Percentiles rank a stretch among this genome's conserved stretches.
phyloP scores from a whole-genome alignment of 176 grass and related monocot species.

The Secale cereale region DNA sequence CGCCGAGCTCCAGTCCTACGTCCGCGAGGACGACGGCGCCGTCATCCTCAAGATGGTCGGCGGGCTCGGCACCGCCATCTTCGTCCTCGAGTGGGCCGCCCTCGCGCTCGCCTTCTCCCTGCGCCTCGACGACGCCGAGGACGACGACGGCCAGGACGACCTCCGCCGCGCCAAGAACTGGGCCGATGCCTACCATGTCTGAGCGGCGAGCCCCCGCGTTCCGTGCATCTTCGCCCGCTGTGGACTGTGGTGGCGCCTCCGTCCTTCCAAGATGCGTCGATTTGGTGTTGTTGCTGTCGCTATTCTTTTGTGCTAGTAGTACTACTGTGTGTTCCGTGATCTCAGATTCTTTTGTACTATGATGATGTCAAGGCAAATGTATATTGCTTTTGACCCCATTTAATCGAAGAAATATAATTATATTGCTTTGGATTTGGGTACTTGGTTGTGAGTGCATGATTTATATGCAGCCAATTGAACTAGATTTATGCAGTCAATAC shows the following conservation, averaged over 20 bases:
- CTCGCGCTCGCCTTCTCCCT: constrained; percentile 78
- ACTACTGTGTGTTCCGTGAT: background rate
- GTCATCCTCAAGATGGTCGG: constrained; percentile 98
- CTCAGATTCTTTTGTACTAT: constrained; percentile 3
- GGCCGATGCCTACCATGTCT: constrained; percentile 75
- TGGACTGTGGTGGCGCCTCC: background rate
- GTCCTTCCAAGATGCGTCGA: background rate
- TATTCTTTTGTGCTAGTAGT: constrained; percentile 25
- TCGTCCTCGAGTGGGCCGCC: constrained; percentile 82
- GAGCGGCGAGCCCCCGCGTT: background rate
- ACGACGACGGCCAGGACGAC: background rate
- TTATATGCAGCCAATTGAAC: background rate
- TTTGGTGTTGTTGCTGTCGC: background rate
- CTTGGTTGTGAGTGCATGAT: background rate
- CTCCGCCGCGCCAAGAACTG: constrained; percentile 49
- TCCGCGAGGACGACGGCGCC: constrained; percentile 85
- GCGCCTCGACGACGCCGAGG: constrained; percentile 41
- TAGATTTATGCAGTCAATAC: background rate
- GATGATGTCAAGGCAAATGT: constrained; percentile 36
- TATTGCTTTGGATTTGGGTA: constrained; percentile 19
- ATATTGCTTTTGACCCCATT: constrained; percentile 17
- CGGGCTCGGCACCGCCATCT: constrained; percentile 68
- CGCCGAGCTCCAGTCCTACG: constrained; percentile 74
- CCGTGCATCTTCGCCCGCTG: background rate
- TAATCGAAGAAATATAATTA: background rate